phyloP scores from a whole-genome alignment of 306 rosid genomes.

The Dalbergia cultrata region DNA sequence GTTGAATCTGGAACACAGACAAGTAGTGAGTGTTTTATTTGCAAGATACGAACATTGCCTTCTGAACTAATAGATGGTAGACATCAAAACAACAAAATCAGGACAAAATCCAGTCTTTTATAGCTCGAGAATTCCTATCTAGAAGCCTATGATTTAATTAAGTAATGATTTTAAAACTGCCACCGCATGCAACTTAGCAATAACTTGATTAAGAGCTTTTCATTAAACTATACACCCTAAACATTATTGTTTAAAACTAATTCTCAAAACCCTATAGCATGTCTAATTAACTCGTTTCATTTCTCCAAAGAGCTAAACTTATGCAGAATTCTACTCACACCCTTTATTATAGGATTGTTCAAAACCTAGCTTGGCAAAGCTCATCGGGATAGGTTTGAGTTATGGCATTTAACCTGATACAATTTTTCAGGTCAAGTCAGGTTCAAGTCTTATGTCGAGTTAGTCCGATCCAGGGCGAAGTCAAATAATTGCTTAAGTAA shows the following conservation, averaged over 20 bases:
- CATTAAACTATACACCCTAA: not conserved
- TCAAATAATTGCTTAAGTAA: too few species aligned
- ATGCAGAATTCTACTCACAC: not conserved
- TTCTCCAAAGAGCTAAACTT: not conserved
- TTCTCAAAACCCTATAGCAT: not conserved
- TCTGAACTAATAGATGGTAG: conserved; percentile 40
- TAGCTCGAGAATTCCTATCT: conserved; percentile 32
- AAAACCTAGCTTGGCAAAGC: too few species aligned
- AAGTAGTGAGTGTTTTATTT: conserved; percentile 28
- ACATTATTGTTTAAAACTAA: not conserved
- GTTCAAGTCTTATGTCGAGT: too few species aligned
- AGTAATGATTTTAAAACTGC: conserved; percentile 23
- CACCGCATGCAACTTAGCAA: not conserved
- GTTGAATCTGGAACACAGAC: conserved; percentile 40
- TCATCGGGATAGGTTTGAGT: too few species aligned
- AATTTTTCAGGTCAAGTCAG: too few species aligned
- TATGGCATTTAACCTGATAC: too few species aligned
- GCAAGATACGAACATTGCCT: conserved; percentile 27
- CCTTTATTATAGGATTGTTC: not conserved
- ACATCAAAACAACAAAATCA: conserved; percentile 40
- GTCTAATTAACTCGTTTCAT: too few species aligned
- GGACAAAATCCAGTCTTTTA: conserved; percentile 46
- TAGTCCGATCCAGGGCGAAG: too few species aligned
- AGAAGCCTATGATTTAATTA: conserved; percentile 33
- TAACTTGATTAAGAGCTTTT: conserved; percentile 36